Percentiles rank a stretch among this genome's conserved stretches.
phyloP scores from a whole-genome alignment of 2,329 filamentous ascomycete species.

The Scedosporium aurantiacum region DNA sequence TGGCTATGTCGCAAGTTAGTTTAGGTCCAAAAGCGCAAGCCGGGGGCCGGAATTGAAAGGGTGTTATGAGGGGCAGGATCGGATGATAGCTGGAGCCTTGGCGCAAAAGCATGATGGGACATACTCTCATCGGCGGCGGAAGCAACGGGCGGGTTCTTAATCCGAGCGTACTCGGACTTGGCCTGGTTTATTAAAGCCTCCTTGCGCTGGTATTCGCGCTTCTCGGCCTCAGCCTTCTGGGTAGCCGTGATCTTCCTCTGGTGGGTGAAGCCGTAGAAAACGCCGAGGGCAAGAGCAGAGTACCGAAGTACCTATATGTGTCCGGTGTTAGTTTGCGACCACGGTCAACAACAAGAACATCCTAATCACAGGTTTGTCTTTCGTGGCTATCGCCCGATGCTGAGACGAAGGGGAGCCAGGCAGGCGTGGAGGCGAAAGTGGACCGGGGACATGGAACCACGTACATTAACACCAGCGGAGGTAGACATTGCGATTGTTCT shows the following conservation, averaged over 20 bases:
- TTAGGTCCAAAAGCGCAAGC: not conserved
- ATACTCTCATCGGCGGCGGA: conserved; percentile 17
- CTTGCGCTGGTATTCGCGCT: conserved; percentile 85
- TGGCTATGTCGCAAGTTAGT: conserved; percentile 1
- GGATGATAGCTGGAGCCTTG: not conserved
- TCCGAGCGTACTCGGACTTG: conserved; percentile 78
- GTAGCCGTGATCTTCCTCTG: conserved; percentile 68
- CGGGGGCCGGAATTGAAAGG: not conserved
- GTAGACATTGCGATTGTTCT: conserved; percentile 5
- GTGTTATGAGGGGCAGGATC: not conserved
- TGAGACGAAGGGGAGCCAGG: not conserved
- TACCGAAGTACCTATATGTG: conserved; percentile 78
- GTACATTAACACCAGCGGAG: conserved; percentile 7
- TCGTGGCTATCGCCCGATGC: not conserved
- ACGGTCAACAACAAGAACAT: not conserved
- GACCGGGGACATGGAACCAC: not conserved
- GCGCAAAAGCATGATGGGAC: conserved; percentile 5
- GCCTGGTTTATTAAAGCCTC: conserved; percentile 84
- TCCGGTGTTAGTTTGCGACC: not conserved
- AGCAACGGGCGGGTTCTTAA: conserved; percentile 44
- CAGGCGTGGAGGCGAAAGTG: not conserved
- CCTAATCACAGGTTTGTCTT: not conserved
- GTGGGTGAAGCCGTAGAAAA: conserved; percentile 94
- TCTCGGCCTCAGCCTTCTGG: conserved; percentile 57
- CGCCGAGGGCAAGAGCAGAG: conserved; percentile 80